A percentile compares a stretch with the other conserved stretches of the same genome.
Conservation (phyloP, 441 rosid genomes). For the Populus tomentosa region DNA sequence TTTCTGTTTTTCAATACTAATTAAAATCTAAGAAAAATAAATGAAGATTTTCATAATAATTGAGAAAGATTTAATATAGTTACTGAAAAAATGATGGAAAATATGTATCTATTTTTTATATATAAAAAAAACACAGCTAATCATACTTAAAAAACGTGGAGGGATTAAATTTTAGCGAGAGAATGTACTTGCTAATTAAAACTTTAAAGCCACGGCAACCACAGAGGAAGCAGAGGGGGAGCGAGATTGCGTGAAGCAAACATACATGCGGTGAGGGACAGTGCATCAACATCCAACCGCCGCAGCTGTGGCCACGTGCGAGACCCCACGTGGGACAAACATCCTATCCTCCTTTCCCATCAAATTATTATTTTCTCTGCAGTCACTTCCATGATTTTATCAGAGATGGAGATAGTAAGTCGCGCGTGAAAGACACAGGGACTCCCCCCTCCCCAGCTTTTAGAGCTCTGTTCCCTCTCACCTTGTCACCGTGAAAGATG, state of each 20-base stretch:
- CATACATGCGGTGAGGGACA: slow-evolving; percentile 34
- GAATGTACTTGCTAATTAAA: slow-evolving; percentile 15
- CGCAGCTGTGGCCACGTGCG: slow-evolving; percentile 36
- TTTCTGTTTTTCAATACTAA: too few species aligned
- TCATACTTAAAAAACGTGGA: background rate
- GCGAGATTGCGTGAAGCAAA: slow-evolving; percentile 54
- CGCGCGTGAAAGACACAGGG: too few species aligned
- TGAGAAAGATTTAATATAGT: too few species aligned
- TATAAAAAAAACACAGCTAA: too few species aligned
- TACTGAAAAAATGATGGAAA: too few species aligned
- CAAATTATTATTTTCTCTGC: background rate
- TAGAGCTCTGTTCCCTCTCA: too few species aligned
- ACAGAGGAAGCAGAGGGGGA: background rate
- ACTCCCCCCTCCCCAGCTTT: too few species aligned
- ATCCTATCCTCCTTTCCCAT: slow-evolving; percentile 28
- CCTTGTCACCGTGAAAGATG: too few species aligned
- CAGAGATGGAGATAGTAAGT: background rate
- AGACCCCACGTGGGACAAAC: slow-evolving; percentile 30
- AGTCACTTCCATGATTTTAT: background rate
- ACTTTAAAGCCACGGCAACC: slow-evolving; percentile 42
- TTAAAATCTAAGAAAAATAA: background rate
- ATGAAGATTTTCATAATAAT: background rate
- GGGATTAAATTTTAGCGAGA: background rate
- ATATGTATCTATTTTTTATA: too few species aligned
- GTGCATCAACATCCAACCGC: slow-evolving; percentile 36